Evolutionary conservation across 148 eudicot species (phyloP).

Genomic region (Oxyria digyna): DNA sequence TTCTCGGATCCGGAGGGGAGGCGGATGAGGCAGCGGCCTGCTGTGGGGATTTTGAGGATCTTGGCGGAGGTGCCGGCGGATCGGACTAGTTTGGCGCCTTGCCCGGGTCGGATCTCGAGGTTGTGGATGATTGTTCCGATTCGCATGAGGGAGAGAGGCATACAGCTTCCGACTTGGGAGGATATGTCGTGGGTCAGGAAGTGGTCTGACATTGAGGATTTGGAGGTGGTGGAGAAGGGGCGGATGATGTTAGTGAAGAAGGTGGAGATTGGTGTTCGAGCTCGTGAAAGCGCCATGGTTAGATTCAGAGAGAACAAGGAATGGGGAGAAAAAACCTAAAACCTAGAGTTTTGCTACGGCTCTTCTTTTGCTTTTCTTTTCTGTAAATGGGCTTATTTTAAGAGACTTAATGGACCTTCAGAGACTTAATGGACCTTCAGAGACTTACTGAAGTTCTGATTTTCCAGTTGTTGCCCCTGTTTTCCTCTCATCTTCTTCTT

Average conservation of each 20-base stretch:
- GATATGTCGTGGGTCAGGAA: slow-evolving; percentile 49
- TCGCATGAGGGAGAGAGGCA: slow-evolving; percentile 71
- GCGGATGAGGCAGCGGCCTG: slow-evolving; percentile 28
- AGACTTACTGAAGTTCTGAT: too few relatives aligned
- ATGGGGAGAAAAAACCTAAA: too few relatives aligned
- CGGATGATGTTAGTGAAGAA: slow-evolving; percentile 14
- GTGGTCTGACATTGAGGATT: slow-evolving; percentile 24
- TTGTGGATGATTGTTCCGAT: slow-evolving; percentile 77
- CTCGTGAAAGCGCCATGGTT: slow-evolving; percentile 26
- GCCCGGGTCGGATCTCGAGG: slow-evolving; percentile 70
- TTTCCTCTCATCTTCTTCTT: too few relatives aligned
- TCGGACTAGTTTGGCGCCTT: slow-evolving; percentile 72
- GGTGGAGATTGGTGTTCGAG: slow-evolving; percentile 18
- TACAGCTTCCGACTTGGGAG: slow-evolving; percentile 64
- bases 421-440: too few relatives aligned
- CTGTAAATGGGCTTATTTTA: too few relatives aligned
- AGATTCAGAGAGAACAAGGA: background rate
- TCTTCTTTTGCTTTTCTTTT: too few relatives aligned
- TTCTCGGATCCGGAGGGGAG: slow-evolving; percentile 63
- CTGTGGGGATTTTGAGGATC: slow-evolving; percentile 57
- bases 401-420: too few relatives aligned
- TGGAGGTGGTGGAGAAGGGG: slow-evolving; percentile 13
- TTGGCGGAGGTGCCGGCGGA: slow-evolving; percentile 80
- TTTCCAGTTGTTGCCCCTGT: too few relatives aligned
- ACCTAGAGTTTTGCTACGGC: too few relatives aligned